phyloP scores from a whole-genome alignment of 495 filamentous ascomycete genomes.

The Penicillium argentinense region DNA sequence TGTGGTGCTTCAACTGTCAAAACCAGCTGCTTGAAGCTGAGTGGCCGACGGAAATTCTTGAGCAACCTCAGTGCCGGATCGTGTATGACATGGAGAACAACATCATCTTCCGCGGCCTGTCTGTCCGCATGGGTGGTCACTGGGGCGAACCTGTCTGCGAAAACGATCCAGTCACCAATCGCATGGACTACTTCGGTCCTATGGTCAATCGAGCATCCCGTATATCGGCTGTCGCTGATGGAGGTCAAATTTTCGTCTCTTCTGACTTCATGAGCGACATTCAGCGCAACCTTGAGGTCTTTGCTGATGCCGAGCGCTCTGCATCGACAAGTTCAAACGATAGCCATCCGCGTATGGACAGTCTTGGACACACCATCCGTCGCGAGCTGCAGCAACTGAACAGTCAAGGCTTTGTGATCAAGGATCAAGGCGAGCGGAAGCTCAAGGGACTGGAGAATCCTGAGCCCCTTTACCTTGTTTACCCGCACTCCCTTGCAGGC shows the following conservation, averaged over 20 bases:
- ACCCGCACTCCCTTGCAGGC: slow-evolving; percentile 83
- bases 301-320: slow-evolving; percentile 71
- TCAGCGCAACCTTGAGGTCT: slow-evolving; percentile 83
- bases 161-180: slow-evolving; percentile 89
- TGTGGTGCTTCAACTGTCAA: slow-evolving; percentile 97
- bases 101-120: slow-evolving; percentile 87
- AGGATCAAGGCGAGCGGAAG: slow-evolving; percentile 89
- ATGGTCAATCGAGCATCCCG: slow-evolving; percentile 98
- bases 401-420: slow-evolving; percentile 93
- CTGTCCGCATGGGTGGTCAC: slow-evolving; percentile 96
- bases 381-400: slow-evolving; percentile 84
- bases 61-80: slow-evolving; percentile 79
- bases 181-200: slow-evolving; percentile 99
- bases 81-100: slow-evolving; percentile 80
- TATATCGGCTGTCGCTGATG: slow-evolving; percentile 92
- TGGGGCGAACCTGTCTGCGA: slow-evolving; percentile 94
- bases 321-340: slow-evolving; percentile 68
- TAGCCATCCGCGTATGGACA: slow-evolving; percentile 62
- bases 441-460: slow-evolving; percentile 98
- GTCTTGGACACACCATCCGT: slow-evolving; percentile 64
- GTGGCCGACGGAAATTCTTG: slow-evolving; percentile 92
- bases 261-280: slow-evolving; percentile 96
- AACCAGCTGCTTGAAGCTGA: slow-evolving; percentile 77
- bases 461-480: slow-evolving; percentile 90
- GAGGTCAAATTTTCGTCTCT: slow-evolving; percentile 94